Conservation (phyloP, 345 rosid species). For the Lepidium didymum region DNA sequence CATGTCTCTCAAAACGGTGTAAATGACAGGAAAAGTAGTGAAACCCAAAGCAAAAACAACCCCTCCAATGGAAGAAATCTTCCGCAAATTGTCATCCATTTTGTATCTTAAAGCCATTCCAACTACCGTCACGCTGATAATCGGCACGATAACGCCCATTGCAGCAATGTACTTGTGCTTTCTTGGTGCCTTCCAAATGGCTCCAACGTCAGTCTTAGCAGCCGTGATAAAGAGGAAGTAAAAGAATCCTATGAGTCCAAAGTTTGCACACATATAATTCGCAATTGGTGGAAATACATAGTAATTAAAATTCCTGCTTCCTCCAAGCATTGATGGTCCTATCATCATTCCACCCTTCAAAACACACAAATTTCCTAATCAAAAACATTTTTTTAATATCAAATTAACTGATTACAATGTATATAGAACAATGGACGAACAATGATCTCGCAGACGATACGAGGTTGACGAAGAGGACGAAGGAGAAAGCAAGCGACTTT, state of each 20-base stretch:
- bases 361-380: neutral
- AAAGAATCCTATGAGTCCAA: constrained; percentile 53
- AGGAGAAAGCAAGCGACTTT: constrained; percentile 42
- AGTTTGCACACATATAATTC: constrained; percentile 37
- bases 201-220: constrained; percentile 41
- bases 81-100: constrained; percentile 26
- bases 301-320: constrained; percentile 27
- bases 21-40: constrained; percentile 42
- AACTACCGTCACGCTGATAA: neutral
- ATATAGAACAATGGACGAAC: constrained; percentile 43
- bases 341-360: constrained; percentile 67
- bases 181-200: constrained; percentile 33
- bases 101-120: constrained; percentile 19
- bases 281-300: constrained; percentile 38
- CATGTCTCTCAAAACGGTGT: constrained; percentile 44
- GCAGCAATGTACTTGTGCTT: constrained; percentile 35
- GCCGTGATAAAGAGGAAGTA: constrained; percentile 48
- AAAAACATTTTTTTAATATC: too few relatives aligned
- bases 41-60: constrained; percentile 25
- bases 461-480: constrained; percentile 69
- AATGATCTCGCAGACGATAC: constrained; percentile 54
- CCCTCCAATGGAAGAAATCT: constrained; percentile 27
- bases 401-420: too few relatives aligned
- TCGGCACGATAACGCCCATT: constrained; percentile 33
- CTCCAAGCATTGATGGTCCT: constrained; percentile 70